Evolutionary conservation across 2,329 filamentous ascomycete species (phyloP).

Genomic region (Apiospora koreana): DNA sequence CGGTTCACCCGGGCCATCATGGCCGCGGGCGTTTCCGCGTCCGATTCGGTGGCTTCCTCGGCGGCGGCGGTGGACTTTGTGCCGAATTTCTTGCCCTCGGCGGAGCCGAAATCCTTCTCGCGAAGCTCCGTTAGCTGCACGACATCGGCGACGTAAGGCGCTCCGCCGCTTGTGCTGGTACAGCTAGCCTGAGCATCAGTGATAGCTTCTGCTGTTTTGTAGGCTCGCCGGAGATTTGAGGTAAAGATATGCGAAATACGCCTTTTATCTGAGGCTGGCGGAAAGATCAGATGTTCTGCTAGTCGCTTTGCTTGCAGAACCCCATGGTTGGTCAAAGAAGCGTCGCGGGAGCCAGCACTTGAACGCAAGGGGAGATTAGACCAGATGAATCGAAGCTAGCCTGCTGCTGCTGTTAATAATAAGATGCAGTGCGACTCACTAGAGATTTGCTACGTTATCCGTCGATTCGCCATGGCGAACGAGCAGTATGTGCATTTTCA

Average conservation of each 20-base stretch:
- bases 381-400: neutral
- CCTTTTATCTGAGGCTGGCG: constrained; percentile 22
- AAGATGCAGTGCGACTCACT: constrained; percentile 48
- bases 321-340: constrained; percentile 78
- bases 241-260: constrained; percentile 68
- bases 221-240: constrained; percentile 75
- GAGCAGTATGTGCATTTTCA: constrained; percentile 62
- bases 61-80: constrained; percentile 40
- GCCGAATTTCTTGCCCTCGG: constrained; percentile 65
- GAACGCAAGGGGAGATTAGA: constrained; percentile 19
- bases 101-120: constrained; percentile 74
- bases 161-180: neutral
- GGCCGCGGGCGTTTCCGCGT: constrained; percentile 64
- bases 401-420: neutral
- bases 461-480: constrained; percentile 89
- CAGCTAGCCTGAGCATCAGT: constrained; percentile 50
- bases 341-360: constrained; percentile 80
- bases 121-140: constrained; percentile 53
- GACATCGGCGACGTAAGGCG: constrained; percentile 30
- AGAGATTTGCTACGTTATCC: constrained; percentile 80
- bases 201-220: constrained; percentile 69
- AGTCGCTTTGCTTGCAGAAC: constrained; percentile 75
- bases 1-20: constrained; percentile 64
- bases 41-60: constrained; percentile 23
- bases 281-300: constrained; percentile 58